Evolutionary conservation across 495 filamentous ascomycete genomes (phyloP), one percentile per base, ranked within the genome.

Genomic region (Daldinia concentrica): DNA sequence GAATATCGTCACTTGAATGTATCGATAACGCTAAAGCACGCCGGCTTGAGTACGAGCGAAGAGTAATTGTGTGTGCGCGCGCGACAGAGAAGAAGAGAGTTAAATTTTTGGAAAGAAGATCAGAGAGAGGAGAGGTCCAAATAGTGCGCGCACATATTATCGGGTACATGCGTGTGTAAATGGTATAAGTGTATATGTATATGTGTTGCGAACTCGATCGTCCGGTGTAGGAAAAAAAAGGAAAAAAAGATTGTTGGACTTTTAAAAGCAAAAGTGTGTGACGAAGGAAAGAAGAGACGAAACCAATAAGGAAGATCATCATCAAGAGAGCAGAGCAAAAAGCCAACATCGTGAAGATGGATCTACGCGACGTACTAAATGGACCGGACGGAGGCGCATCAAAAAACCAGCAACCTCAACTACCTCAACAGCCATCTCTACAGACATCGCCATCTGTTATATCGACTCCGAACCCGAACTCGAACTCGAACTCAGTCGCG

Each of bases 341-440:
- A 62, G 64, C 36, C 54, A 29, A 24, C 22, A 52, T 66, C 61
- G 68, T 62, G 74, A 81, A 68, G 62, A 89, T 89, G 87, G 86
- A 89, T 81, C 78, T 89, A 64, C 77, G 81, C 74, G 82, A 80
- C 17, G 86, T 89, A 76, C 78, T 89, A 62, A 88, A 87, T 79
- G 81, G 78, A 8, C 74, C 75, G 17, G 79, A 82, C 68, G 78
- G 78, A 64, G 78, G 76, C 65, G 78, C 75, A 60, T 72, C 77
- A 58, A 73, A 50, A 63, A 72, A 64, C 11, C 58, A 73, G 37
- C 65, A 60, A 51, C 71, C 52, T 48, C 43, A 48, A 66, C 54
- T 65, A 41, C 75, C 67, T 68, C 69, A 72, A 37, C 77, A 71
- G 32, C 74, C 39, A 65, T 68, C 67, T 68, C 69, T 73, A 37